Percentiles rank a stretch among this genome's conserved stretches.
phyloP scores from a whole-genome alignment of 2,329 filamentous ascomycete genomes.

The Rhinocladiella similis region DNA sequence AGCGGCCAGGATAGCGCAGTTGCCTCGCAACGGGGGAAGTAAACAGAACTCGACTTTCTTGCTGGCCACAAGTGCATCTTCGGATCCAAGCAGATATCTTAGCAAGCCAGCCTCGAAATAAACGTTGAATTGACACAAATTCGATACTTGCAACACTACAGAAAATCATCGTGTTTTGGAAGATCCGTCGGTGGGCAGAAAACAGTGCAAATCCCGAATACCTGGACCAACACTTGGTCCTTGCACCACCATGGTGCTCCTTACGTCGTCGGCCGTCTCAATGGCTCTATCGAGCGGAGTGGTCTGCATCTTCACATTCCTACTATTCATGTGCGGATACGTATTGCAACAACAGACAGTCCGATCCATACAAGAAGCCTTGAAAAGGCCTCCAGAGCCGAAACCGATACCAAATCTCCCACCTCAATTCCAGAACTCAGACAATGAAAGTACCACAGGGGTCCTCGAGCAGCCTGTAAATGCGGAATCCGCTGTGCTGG shows the following conservation, averaged over 20 bases:
- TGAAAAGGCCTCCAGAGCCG: conserved; percentile 53
- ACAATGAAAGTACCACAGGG: conserved; percentile 13
- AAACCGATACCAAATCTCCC: conserved; percentile 33
- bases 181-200: too few species aligned
- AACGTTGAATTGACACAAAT: background rate
- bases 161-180: background rate
- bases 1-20: background rate
- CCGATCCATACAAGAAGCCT: conserved; percentile 70
- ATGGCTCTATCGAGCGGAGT: conserved; percentile 44
- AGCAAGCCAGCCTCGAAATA: too few species aligned
- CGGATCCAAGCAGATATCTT: too few species aligned
- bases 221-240: conserved; percentile 2
- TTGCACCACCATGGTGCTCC: conserved; percentile 42
- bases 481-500: background rate
- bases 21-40: background rate
- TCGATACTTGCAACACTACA: background rate
- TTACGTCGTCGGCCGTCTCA: conserved; percentile 47
- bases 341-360: conserved; percentile 84
- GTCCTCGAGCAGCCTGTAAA: conserved; percentile 10
- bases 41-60: background rate
- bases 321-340: conserved; percentile 87
- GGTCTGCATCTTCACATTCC: conserved; percentile 73
- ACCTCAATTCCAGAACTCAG: conserved; percentile 24
- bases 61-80: too few species aligned
- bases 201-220: background rate